phyloP scores from a whole-genome alignment of 2,329 filamentous ascomycete genomes.

The Penicillium oxalicum region DNA sequence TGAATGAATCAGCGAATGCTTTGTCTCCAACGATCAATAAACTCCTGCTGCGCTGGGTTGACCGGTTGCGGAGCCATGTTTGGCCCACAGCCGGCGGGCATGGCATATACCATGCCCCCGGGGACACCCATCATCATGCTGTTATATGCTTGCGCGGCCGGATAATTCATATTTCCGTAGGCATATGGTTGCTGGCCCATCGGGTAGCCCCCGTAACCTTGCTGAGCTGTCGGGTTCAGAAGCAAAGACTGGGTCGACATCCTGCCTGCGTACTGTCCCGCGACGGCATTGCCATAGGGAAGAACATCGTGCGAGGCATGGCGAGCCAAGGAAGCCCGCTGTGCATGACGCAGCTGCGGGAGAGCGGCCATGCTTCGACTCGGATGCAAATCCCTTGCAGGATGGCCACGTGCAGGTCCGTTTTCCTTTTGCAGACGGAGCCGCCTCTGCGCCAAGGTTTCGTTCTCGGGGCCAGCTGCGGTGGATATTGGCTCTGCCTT shows the following conservation, averaged over 20 bases:
- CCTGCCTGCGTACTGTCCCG: conserved; percentile 20
- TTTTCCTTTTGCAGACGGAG: conserved; percentile 42
- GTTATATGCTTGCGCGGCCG: conserved; percentile 23
- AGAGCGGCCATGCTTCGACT: conserved; percentile 45
- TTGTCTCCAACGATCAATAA: conserved; percentile 57
- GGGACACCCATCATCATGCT: conserved; percentile 20
- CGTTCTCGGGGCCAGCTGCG: conserved; percentile 29
- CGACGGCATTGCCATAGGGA: conserved; percentile 11
- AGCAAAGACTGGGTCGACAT: conserved; percentile 30
- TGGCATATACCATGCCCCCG: conserved; percentile 24
- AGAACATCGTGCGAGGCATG: conserved; percentile 22
- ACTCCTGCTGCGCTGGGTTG: conserved; percentile 48
- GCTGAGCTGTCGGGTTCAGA: conserved; percentile 15
- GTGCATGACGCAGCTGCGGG: conserved; percentile 50
- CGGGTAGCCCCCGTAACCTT: conserved; percentile 14
- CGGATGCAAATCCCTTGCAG: conserved; percentile 24
- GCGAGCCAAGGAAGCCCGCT: conserved; percentile 17
- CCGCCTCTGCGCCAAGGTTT: conserved; percentile 44
- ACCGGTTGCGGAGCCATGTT: conserved; percentile 33
- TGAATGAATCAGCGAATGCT: conserved; percentile 27
- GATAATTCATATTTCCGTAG: conserved; percentile 22
- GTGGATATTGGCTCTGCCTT: conserved; percentile 16
- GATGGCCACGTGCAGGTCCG: conserved; percentile 14
- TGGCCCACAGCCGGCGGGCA: conserved; percentile 20
- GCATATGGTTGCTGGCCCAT: conserved; percentile 19